phyloP scores from a whole-genome alignment of 225 moss, liverwort and hornwort species.

The Physcomitrium patens region DNA sequence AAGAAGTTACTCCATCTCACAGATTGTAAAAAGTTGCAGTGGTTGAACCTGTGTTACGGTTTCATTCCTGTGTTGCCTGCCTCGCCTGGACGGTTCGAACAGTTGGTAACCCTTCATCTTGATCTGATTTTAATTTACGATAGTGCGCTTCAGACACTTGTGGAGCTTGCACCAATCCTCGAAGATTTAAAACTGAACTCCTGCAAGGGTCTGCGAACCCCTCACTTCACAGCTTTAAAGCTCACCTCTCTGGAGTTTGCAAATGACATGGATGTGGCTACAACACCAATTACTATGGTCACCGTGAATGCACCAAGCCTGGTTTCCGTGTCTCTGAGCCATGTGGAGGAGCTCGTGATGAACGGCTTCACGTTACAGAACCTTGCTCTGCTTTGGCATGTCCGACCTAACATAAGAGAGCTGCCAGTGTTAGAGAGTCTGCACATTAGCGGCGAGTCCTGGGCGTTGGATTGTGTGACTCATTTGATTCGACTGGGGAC shows the following conservation, averaged over 20 bases:
- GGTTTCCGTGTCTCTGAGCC: conserved; percentile 47
- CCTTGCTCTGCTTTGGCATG: conserved; percentile 62
- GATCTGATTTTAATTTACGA: conserved; percentile 60
- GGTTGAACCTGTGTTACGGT: conserved; percentile 63
- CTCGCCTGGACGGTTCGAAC: conserved; percentile 50
- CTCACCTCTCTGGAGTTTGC: conserved; percentile 57
- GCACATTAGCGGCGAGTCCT: conserved; percentile 60
- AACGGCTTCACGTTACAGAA: conserved; percentile 50
- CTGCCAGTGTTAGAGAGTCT: conserved; percentile 45
- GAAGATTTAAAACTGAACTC: conserved; percentile 64
- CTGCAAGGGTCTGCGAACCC: conserved; percentile 59
- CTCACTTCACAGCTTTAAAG: conserved; percentile 61
- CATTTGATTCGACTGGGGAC: conserved; percentile 61
- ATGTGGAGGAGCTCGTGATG: conserved; percentile 65
- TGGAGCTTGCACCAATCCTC: conserved; percentile 58
- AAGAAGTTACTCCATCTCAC: conserved; percentile 61
- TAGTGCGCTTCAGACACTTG: conserved; percentile 50
- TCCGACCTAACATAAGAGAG: conserved; percentile 62
- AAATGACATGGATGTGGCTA: conserved; percentile 52
- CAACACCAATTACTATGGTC: conserved; percentile 47
- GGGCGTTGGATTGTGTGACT: conserved; percentile 64
- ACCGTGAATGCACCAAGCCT: conserved; percentile 56
- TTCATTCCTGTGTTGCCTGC: conserved; percentile 62
- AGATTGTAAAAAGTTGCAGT: conserved; percentile 61
- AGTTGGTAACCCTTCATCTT: conserved; percentile 53